A percentile compares a stretch with the other conserved stretches of the same genome.
Evolutionary conservation across 192 early-diverging fungal species (phyloP).

Genomic region (Mortierella claussenii): DNA sequence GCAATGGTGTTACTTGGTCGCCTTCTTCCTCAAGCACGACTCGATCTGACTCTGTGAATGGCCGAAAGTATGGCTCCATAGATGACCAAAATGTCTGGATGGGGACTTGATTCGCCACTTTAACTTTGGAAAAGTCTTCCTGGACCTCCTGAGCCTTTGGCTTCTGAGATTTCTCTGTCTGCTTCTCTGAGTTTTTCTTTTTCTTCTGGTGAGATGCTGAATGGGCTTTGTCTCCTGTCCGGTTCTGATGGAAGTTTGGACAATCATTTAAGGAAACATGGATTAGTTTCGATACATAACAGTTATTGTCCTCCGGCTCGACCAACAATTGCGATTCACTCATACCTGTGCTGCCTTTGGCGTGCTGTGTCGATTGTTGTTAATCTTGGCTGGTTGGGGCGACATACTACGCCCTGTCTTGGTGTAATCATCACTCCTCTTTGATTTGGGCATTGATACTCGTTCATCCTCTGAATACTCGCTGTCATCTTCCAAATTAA

Average conservation of each 20-base stretch:
- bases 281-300: no score
- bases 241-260: constrained; percentile 1
- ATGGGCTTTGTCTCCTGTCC: constrained; percentile 41
- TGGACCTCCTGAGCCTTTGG: constrained; percentile 52
- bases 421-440: constrained; percentile 39
- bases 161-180: constrained; percentile 45
- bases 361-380: constrained; percentile 19
- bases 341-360: constrained; percentile 43
- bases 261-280: no score
- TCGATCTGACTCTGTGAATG: constrained; percentile 84
- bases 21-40: constrained; percentile 69
- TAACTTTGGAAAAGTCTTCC: constrained; percentile 74
- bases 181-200: constrained; percentile 31
- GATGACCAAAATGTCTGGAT: constrained; percentile 84
- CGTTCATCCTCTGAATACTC: constrained; percentile 51
- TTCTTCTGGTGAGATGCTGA: constrained; percentile 45
- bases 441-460: constrained; percentile 29
- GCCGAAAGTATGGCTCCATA: constrained; percentile 86
- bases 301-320: no score
- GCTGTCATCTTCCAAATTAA: constrained; percentile 45
- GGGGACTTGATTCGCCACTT: constrained; percentile 79
- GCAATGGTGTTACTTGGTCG: constrained; percentile 76
- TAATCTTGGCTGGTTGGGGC: constrained; percentile 35
- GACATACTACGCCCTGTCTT: constrained; percentile 48
- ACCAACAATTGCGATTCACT: background rate